These are phyloP conservation scores for Tillandsia leiboldiana DNA, from an alignment of 176 grass and related monocot species.

Conservation along the genomic window DNA sequence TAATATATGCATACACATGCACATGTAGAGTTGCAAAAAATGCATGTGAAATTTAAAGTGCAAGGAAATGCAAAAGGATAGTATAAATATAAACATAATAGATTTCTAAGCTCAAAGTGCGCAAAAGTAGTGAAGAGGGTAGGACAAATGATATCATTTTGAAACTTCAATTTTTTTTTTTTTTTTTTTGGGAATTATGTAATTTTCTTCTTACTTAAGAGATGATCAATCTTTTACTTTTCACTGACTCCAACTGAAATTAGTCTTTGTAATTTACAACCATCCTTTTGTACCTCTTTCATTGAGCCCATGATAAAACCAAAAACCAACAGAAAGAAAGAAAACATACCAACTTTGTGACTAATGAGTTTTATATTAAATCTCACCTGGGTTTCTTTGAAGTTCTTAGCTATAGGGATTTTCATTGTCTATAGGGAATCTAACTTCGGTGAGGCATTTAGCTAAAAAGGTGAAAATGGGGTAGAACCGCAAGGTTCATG, in stretches of 20 bases:
- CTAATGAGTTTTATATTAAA: not conserved
- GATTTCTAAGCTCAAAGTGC: no score
- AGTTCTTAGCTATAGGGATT: not conserved
- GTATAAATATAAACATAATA: no score
- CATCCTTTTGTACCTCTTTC: slow-evolving; percentile 1
- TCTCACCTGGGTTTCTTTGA: not conserved
- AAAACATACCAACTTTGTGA: not conserved
- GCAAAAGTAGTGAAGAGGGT: no score
- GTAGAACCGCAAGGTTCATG: slow-evolving; percentile 5
- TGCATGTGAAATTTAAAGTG: no score
- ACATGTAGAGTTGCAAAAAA: no score
- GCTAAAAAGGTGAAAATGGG: not conserved
- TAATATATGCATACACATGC: no score
- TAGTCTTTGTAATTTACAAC: slow-evolving; percentile 1
- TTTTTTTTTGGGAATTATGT: no score
- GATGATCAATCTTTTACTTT: slow-evolving; percentile 9
- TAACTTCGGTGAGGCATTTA: not conserved
- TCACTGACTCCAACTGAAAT: slow-evolving; percentile 2
- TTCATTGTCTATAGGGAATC: not conserved
- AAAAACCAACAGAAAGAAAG: no score
- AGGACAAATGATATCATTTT: no score
- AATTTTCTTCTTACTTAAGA: no score
- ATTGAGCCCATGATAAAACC: slow-evolving; percentile 1
- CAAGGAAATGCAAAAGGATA: no score
- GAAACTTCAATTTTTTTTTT: no score